phyloP scores from a whole-genome alignment of 2,329 filamentous ascomycete species.

The Exophiala calicioides region DNA sequence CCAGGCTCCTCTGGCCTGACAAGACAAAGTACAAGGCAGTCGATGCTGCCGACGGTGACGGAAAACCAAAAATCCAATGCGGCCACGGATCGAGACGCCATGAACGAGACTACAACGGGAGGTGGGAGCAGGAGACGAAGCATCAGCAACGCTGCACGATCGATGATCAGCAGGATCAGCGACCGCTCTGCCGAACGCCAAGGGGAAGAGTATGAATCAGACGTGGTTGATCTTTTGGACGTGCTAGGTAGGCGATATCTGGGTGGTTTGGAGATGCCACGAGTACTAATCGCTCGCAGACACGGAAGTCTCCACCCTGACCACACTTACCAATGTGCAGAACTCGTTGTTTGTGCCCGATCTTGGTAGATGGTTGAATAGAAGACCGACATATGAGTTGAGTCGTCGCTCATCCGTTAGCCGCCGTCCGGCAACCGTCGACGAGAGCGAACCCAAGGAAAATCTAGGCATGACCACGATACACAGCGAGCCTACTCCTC shows the following conservation, averaged over 20 bases:
- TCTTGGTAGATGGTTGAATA: slow-evolving; percentile 72
- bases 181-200: slow-evolving; percentile 20
- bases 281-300: slow-evolving; percentile 54
- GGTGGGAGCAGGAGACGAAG: slow-evolving; percentile 20
- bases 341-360: slow-evolving; percentile 86
- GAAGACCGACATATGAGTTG: slow-evolving; percentile 71
- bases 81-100: slow-evolving; percentile 17
- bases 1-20: slow-evolving; percentile 14
- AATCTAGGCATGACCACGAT: slow-evolving; percentile 49
- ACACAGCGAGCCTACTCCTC: slow-evolving; percentile 37
- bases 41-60: slow-evolving; percentile 21
- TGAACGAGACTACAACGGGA: slow-evolving; percentile 20
- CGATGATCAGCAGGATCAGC: slow-evolving; percentile 27
- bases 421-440: slow-evolving; percentile 9
- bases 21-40: slow-evolving; percentile 25
- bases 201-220: slow-evolving; percentile 57
- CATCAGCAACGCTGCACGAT: slow-evolving; percentile 29
- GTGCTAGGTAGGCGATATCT: slow-evolving; percentile 59
- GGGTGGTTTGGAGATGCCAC: slow-evolving; percentile 11
- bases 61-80: slow-evolving; percentile 19
- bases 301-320: slow-evolving; percentile 78
- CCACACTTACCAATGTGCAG: slow-evolving; percentile 83
- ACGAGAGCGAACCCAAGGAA: slow-evolving; percentile 10
- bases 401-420: slow-evolving; percentile 16
- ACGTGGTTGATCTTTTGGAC: slow-evolving; percentile 68